Evolutionary conservation across 192 early-diverging fungal genomes (phyloP).

Genomic region (Umbelopsis isabellina): DNA sequence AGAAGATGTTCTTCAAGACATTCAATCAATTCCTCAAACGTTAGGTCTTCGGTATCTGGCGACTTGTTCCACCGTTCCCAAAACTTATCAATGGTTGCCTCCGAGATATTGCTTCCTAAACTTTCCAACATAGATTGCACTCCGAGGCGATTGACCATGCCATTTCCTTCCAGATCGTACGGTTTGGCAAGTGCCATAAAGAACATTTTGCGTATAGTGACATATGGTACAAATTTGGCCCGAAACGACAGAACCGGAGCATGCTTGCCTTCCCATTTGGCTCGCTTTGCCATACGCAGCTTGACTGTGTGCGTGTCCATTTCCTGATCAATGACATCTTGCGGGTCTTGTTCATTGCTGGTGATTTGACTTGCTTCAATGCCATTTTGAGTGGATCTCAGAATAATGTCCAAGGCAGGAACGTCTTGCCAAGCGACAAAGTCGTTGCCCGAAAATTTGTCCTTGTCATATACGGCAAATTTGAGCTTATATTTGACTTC

Average conservation of each 20-base stretch:
- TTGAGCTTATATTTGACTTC: slow-evolving; percentile 51
- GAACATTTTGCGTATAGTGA: slow-evolving; percentile 66
- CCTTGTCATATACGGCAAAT: slow-evolving; percentile 75
- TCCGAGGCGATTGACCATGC: slow-evolving; percentile 59
- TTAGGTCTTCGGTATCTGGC: slow-evolving; percentile 61
- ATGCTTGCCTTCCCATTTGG: slow-evolving; percentile 45
- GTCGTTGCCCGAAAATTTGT: slow-evolving; percentile 72
- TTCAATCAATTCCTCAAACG: slow-evolving; percentile 64
- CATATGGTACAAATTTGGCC: slow-evolving; percentile 70
- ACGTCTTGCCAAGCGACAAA: slow-evolving; percentile 56
- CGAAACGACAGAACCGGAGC: slow-evolving; percentile 55
- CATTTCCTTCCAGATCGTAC: slow-evolving; percentile 67
- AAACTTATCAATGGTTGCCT: slow-evolving; percentile 65
- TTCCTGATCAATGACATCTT: slow-evolving; percentile 33
- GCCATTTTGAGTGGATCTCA: slow-evolving; percentile 31
- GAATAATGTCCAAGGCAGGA: slow-evolving; percentile 55
- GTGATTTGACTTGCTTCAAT: neutral
- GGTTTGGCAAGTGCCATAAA: slow-evolving; percentile 65
- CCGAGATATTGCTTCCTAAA: slow-evolving; percentile 67
- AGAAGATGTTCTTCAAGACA: slow-evolving; percentile 58
- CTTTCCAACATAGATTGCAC: slow-evolving; percentile 74
- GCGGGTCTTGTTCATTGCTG: neutral
- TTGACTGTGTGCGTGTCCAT: slow-evolving; percentile 48
- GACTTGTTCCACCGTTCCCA: slow-evolving; percentile 50
- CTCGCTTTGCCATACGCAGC: slow-evolving; percentile 36